A percentile compares a stretch with the other conserved stretches of the same genome.
Evolutionary conservation across 306 rosid species (phyloP).

Genomic region (Gillenia trifoliata): DNA sequence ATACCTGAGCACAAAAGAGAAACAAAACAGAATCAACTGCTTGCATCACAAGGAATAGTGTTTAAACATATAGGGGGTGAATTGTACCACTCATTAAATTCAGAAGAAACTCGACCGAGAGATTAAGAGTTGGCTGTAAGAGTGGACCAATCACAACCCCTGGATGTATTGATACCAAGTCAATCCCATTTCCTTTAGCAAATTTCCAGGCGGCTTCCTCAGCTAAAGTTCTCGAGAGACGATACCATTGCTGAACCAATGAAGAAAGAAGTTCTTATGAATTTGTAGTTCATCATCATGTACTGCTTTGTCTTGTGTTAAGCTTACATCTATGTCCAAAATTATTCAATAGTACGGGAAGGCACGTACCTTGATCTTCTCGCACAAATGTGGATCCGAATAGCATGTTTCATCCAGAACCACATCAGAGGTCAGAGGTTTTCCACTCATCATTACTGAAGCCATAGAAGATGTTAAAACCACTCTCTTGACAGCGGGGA

Average conservation of each 20-base stretch:
- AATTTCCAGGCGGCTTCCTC: slow-evolving; percentile 31
- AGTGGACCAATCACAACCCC: slow-evolving; percentile 22
- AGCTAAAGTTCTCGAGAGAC: slow-evolving; percentile 24
- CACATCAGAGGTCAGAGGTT: too few relatives aligned
- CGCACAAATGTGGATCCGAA: too few relatives aligned
- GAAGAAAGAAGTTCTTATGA: background rate
- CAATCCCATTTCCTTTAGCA: slow-evolving; percentile 17
- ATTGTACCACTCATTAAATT: slow-evolving; percentile 2
- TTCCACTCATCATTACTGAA: too few relatives aligned
- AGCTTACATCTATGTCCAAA: too few relatives aligned
- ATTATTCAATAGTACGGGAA: too few relatives aligned
- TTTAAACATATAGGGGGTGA: background rate
- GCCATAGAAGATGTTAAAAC: background rate
- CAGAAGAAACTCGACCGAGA: background rate
- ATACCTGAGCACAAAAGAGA: too few relatives aligned
- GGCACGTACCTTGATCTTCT: too few relatives aligned
- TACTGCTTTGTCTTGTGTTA: too few relatives aligned
- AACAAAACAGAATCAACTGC: too few relatives aligned
- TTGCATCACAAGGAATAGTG: background rate
- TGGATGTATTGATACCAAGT: slow-evolving; percentile 16
- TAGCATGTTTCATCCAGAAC: too few relatives aligned
- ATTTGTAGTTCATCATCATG: too few relatives aligned
- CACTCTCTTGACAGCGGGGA: too few relatives aligned
- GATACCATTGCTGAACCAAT: slow-evolving; percentile 6
- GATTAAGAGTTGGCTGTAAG: slow-evolving; percentile 14